Conservation (phyloP, 768 basidiomycete genomes). For the Tephrocybe rancida region DNA sequence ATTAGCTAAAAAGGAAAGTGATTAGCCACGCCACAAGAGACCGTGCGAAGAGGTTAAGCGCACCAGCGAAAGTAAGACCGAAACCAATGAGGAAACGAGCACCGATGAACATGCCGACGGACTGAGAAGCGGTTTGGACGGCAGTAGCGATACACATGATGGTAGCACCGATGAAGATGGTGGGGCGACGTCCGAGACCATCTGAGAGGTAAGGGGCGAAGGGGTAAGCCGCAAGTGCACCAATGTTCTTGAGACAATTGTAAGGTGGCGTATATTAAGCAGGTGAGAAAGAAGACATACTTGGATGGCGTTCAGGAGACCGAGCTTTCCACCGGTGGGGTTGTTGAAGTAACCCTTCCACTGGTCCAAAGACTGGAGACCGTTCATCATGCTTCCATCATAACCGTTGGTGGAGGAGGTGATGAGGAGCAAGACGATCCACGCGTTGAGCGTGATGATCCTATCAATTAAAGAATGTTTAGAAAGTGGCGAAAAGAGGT, state of each 20-base stretch:
- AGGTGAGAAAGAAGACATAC: conserved; percentile 33
- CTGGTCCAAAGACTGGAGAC: conserved; percentile 65
- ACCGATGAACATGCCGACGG: conserved; percentile 79
- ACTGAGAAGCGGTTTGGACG: conserved; percentile 71
- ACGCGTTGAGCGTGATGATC: conserved; percentile 63
- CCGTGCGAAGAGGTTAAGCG: conserved; percentile 17
- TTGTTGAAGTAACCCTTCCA: conserved; percentile 66
- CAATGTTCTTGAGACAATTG: conserved; percentile 56
- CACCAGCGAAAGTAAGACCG: conserved; percentile 71
- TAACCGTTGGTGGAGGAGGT: conserved; percentile 79
- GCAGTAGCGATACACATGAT: conserved; percentile 73
- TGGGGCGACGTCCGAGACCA: conserved; percentile 64
- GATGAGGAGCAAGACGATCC: conserved; percentile 75
- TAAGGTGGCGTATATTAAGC: not conserved
- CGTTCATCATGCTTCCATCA: conserved; percentile 83
- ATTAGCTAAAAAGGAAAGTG: conserved; percentile 42
- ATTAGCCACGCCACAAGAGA: conserved; percentile 14
- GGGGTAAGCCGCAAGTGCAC: conserved; percentile 66
- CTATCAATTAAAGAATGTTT: conserved; percentile 29
- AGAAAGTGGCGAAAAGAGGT: not conserved
- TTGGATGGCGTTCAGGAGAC: conserved; percentile 76
- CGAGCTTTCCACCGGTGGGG: conserved; percentile 60
- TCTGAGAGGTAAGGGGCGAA: conserved; percentile 76
- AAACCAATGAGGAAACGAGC: conserved; percentile 81
- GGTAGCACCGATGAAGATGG: conserved; percentile 69